Base-by-base conservation (phyloP, 2,329 filamentous ascomycete genomes). In the Penicillium crustosum region DNA sequence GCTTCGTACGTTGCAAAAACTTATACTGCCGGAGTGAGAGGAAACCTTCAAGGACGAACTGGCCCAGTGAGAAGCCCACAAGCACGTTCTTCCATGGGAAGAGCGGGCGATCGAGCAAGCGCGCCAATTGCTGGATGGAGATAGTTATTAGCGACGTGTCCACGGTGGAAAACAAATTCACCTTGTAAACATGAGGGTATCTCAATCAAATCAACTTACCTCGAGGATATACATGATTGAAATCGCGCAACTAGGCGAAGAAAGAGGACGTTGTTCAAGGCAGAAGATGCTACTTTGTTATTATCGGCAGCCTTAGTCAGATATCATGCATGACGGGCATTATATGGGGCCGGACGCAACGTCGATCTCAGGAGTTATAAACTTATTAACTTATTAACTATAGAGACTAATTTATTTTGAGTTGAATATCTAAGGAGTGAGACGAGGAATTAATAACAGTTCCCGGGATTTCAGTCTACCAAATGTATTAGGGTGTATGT, bases 21-120 rank as follows among this genome's bases (percentile, higher is more conserved):
- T 87, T 86, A 76, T 97, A 97, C 76, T 99, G 94, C 57, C 94
- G 91, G 66, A 91, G 81, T 27, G 91, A 91, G 53, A 99, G 86
- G 78, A 93, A 90, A 44, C 91, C 87, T 76, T 99, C 94, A 71
- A 99, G 88, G 54, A 91, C 79, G 75, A 91, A 97, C 74, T 99
- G 91, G 61, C 89, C 91, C 68, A 97, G 75, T 31, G 92, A 96
- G 80, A 99, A 99, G 70, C 92, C 90, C 68, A 97, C 85, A 70
- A 99, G 93, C 69, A 99, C 86, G 75, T 87, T 89, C 86, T 97
- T 99, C 94, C 94, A 99, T 55, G 94, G 93, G 80, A 97, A 96
- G 72, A 90, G 82, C 58, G 93, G 93, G 72, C 90, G 87, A 81
- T 99, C 94, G 70, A 97, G 88, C 77, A 89, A 87, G 76, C 86